phyloP scores from a whole-genome alignment of 1,284 basidiomycete species.

The Dichomitus squalens region DNA sequence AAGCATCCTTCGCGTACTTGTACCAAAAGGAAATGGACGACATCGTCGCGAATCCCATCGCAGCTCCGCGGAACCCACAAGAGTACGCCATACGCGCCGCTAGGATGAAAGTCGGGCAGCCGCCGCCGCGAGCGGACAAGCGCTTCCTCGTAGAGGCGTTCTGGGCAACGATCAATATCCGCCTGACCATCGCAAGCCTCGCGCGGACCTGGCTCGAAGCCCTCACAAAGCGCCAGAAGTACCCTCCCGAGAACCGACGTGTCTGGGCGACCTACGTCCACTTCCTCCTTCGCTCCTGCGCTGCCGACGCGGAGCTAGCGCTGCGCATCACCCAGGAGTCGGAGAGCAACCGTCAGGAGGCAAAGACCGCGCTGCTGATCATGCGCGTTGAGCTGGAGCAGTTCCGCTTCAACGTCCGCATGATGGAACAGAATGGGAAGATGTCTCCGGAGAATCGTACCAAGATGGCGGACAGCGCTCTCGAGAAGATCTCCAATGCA shows the following conservation, averaged over 20 bases:
- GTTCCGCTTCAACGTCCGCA: conserved; percentile 43
- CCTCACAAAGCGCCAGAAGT: conserved; percentile 19
- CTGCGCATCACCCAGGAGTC: conserved; percentile 39
- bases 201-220: conserved; percentile 26
- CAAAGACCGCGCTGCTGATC: conserved; percentile 38
- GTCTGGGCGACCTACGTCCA: conserved; percentile 41
- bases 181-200: conserved; percentile 44
- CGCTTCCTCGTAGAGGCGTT: conserved; percentile 59
- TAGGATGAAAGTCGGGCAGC: conserved; percentile 51
- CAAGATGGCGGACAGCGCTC: conserved; percentile 22
- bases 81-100: conserved; percentile 51
- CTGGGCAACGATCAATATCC: conserved; percentile 47
- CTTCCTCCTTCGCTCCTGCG: conserved; percentile 46
- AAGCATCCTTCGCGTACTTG: conserved; percentile 51
- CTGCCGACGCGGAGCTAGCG: conserved; percentile 44
- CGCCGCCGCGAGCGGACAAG: conserved; percentile 53
- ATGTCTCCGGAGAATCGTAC: conserved; percentile 11
- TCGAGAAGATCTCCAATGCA: conserved; percentile 3
- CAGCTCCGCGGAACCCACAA: conserved; percentile 40
- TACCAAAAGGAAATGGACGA: conserved; percentile 49
- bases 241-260: conserved; percentile 24
- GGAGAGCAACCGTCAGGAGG: conserved; percentile 38
- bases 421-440: conserved; percentile 39
- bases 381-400: conserved; percentile 40
- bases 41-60: conserved; percentile 35